These are phyloP conservation scores for Polyporus arcularius DNA, from an alignment of 768 basidiomycete species.

Conservation along the genomic window DNA sequence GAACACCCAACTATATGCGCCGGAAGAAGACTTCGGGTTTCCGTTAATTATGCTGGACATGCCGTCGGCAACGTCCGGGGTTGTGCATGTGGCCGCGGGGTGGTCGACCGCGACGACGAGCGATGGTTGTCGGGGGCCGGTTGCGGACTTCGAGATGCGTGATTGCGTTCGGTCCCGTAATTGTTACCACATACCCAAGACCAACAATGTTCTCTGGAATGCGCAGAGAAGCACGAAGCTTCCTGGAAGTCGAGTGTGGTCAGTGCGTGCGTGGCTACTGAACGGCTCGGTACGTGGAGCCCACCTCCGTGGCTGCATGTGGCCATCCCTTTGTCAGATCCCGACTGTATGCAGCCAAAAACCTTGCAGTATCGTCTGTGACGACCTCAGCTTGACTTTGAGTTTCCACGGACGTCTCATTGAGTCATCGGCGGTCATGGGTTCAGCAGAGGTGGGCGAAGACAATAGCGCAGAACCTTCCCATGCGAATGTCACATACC, in stretches of 20 bases:
- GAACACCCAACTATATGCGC: slow-evolving; percentile 15
- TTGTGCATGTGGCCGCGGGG: no score
- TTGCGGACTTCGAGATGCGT: neutral
- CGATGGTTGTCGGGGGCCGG: slow-evolving; percentile 1
- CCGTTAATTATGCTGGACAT: slow-evolving; percentile 14
- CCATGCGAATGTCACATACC: no score
- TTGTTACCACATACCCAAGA: neutral
- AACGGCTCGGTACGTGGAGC: neutral
- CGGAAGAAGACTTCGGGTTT: slow-evolving; percentile 4
- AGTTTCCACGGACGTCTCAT: neutral
- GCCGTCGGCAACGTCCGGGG: slow-evolving; percentile 1
- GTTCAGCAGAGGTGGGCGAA: no score
- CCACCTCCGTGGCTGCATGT: neutral
- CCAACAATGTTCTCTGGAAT: neutral
- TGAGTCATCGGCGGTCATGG: neutral
- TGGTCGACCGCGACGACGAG: neutral
- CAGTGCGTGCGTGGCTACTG: neutral
- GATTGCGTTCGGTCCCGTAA: neutral
- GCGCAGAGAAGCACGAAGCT: neutral
- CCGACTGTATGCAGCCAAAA: neutral
- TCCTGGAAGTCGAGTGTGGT: neutral
- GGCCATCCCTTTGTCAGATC: neutral
- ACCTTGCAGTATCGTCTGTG: no score
- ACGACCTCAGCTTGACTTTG: no score
- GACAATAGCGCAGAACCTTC: no score